Evolutionary conservation across 108 stramenopile species (phyloP).

Genomic region (Seminavis robusta): DNA sequence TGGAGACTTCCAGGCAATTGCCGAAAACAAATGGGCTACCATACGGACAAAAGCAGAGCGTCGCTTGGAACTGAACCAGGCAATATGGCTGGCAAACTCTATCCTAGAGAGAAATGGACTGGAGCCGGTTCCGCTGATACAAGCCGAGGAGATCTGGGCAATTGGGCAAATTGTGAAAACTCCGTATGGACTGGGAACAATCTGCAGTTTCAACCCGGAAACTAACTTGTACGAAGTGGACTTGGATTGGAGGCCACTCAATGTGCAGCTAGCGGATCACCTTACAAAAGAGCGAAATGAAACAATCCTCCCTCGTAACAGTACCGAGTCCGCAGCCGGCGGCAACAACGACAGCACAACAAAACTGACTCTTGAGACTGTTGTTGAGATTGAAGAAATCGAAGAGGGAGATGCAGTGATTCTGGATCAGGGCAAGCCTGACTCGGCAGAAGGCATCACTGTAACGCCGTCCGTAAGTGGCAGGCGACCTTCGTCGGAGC

Average conservation of each 20-base stretch:
- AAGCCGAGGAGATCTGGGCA: constrained; percentile 57
- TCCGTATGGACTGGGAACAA: constrained; percentile 74
- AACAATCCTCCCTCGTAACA: constrained; percentile 32
- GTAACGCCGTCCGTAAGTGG: too few species aligned
- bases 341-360: constrained; percentile 27
- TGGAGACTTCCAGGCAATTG: constrained; percentile 69
- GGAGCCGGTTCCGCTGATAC: constrained; percentile 51
- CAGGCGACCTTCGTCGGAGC: too few species aligned
- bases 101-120: constrained; percentile 38
- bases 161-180: constrained; percentile 76
- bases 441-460: too few species aligned
- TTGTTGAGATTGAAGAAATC: constrained; percentile 61
- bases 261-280: constrained; percentile 70
- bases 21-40: constrained; percentile 73
- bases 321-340: constrained; percentile 2
- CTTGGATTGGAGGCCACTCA: constrained; percentile 82
- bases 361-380: constrained; percentile 54
- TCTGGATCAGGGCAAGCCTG: too few species aligned
- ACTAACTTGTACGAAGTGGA: constrained; percentile 81
- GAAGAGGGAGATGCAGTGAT: constrained; percentile 26
- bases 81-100: constrained; percentile 70
- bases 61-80: constrained; percentile 79
- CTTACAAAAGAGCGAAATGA: constrained; percentile 38
- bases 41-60: constrained; percentile 63
- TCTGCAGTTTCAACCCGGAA: constrained; percentile 64